These are phyloP conservation scores for Aspergillus pseudoterreus DNA, from an alignment of 2,329 filamentous ascomycete genomes.

Conservation along the genomic window DNA sequence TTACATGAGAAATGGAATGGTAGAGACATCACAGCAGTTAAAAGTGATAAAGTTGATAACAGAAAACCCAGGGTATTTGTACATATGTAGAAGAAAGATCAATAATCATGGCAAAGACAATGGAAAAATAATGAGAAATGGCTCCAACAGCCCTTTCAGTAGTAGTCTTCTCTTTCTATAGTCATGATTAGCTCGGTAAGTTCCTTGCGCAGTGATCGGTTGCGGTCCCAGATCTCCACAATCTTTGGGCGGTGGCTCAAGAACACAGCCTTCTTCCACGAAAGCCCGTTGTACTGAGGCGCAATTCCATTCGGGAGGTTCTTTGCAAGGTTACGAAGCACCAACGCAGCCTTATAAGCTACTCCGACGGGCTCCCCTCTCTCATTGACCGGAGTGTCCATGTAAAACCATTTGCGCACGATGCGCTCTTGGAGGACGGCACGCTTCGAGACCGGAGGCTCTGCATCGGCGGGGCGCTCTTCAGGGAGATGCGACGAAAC, in stretches of 20 bases:
- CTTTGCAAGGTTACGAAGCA: constrained; percentile 45
- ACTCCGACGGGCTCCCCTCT: constrained; percentile 42
- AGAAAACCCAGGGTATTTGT: constrained; percentile 18
- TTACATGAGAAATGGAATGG: neutral
- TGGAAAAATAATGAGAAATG: neutral
- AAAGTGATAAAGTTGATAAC: constrained; percentile 3
- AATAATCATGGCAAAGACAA: constrained; percentile 3
- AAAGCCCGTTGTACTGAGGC: constrained; percentile 25
- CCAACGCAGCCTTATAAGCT: constrained; percentile 45
- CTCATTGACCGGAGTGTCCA: constrained; percentile 42
- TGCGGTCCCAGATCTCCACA: constrained; percentile 37
- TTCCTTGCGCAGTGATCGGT: constrained; percentile 39
- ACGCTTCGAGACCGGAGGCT: constrained; percentile 34
- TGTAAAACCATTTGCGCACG: constrained; percentile 37
- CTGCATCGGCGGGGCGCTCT: constrained; percentile 30
- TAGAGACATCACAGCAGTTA: constrained; percentile 8
- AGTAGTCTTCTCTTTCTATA: constrained; percentile 38
- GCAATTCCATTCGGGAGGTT: constrained; percentile 36
- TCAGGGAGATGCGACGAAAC: constrained; percentile 39
- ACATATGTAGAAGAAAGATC: constrained; percentile 7
- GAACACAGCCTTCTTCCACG: constrained; percentile 40
- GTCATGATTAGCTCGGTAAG: constrained; percentile 42
- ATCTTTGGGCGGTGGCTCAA: constrained; percentile 37
- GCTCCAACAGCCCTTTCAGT: constrained; percentile 14
- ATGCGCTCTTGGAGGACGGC: constrained; percentile 38